Base-by-base conservation (phyloP, 179 eudicot genomes). In the Amaranthus tricolor region DNA sequence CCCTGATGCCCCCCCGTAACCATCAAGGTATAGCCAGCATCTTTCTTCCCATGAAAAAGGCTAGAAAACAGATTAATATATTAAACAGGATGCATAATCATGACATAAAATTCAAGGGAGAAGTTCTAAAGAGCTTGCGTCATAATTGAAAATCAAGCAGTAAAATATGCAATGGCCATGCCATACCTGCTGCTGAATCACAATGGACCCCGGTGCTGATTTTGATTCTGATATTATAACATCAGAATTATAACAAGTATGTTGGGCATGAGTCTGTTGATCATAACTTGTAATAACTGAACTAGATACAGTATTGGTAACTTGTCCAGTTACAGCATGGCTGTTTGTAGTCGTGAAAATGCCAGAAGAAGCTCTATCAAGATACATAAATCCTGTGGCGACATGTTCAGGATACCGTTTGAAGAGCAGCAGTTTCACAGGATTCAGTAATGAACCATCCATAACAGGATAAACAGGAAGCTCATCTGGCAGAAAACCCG, bases 371-470 rank as follows among this genome's bases (percentile, higher is more conserved):
- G 66, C 55, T 65, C 67, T 68, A 16, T 68, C 62, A 66, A 91
- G 75, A 82, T 89, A 86, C 8, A 74, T 80, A 73, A 96, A 96
- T 50, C 98, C 99, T 12, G 94, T 84, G 49, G 89, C 78, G 61
- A 91, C 89, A 76, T 96, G 97, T 63, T 91, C 94, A 43, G 99
- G 98, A 68, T 87, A 93, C 75, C 88, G 89, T 77, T 84, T 89
- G 58, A 95, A 93, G 81, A 86, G 82, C 64, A 85, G 88, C 82
- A 95, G 80, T 17, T 97, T 97, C 81, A 88, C 89, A 7, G 99
- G 81, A 73, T 81, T 88, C 70, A 78, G 54, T 40, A 93, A 55
- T 70, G 79, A 70, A 48, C 96, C 98, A 76, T 89, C 85, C 19
- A 85, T 9, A 51, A 93, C 64, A 63, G 99, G 97, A 78, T 96